phyloP scores from a whole-genome alignment of 768 basidiomycete species.

The Psilocybe cyanescens region DNA sequence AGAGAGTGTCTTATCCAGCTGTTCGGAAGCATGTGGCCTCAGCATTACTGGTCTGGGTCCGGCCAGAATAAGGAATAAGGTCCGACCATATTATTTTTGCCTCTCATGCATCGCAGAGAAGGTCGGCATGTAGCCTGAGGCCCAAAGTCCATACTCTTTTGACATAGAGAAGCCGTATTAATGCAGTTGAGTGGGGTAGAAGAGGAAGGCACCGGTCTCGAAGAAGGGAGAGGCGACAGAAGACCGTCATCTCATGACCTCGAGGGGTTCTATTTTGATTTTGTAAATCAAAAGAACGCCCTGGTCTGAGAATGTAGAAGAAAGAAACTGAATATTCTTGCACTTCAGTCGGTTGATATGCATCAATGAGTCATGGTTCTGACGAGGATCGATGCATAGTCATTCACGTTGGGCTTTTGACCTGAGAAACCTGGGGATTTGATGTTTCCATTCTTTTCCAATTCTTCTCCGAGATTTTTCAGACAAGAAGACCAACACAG shows the following conservation, averaged over 20 bases:
- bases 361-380: background rate
- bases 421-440: background rate
- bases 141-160: background rate
- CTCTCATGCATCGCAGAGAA: background rate
- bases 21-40: background rate
- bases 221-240: background rate
- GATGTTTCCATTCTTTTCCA: no score
- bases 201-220: background rate
- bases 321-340: background rate
- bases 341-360: background rate
- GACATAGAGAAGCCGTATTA: background rate
- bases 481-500: background rate
- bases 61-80: background rate
- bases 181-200: background rate
- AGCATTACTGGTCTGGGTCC: background rate
- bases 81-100: background rate
- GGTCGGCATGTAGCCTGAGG: background rate
- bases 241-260: constrained; percentile 6
- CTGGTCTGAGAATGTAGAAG: background rate
- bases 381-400: background rate
- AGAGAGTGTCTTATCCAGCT: background rate
- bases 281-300: background rate
- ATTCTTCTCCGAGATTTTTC: background rate
- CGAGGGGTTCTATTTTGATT: background rate
- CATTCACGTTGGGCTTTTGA: background rate